These are phyloP conservation scores for Aristolochia contorta DNA, from an alignment of 164 flowering plant species.

Conservation along the genomic window DNA sequence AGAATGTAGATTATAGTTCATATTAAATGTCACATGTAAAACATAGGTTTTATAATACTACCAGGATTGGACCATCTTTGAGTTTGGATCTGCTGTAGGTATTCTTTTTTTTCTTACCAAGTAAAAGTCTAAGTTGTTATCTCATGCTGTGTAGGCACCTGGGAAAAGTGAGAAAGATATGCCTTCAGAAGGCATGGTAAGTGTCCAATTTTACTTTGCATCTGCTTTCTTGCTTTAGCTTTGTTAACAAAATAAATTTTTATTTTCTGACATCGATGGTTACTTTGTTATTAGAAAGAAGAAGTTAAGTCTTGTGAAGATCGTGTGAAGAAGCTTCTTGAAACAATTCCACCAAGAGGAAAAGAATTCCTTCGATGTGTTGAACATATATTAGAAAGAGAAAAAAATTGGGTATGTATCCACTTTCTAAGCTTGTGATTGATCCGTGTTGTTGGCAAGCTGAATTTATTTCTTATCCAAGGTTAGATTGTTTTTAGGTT, in stretches of 20 bases:
- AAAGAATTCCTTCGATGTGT: conserved; percentile 74
- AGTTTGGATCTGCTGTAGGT: too few relatives aligned
- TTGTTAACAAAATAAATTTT: too few relatives aligned
- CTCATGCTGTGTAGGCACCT: conserved; percentile 56
- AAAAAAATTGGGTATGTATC: conserved; percentile 81
- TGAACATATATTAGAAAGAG: conserved; percentile 93
- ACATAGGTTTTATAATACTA: too few relatives aligned
- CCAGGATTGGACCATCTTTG: too few relatives aligned
- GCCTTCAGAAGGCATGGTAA: conserved; percentile 85
- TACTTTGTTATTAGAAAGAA: conserved; percentile 54
- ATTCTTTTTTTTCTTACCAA: too few relatives aligned
- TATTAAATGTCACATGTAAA: too few relatives aligned
- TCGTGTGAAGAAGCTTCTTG: conserved; percentile 87
- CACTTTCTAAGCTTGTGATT: background rate
- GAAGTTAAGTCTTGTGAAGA: conserved; percentile 85
- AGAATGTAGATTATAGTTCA: too few relatives aligned
- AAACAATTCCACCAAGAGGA: conserved; percentile 88
- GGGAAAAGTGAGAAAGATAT: conserved; percentile 88
- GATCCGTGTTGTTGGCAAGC: background rate
- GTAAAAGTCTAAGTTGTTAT: background rate
- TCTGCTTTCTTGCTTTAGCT: too few relatives aligned
- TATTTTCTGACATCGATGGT: background rate
- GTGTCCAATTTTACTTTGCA: conserved; percentile 13
- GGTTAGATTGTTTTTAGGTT: conserved; percentile 31
- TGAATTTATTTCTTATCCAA: background rate